Base-by-base conservation (phyloP, 2,329 filamentous ascomycete species). In the Exophiala sp. region DNA sequence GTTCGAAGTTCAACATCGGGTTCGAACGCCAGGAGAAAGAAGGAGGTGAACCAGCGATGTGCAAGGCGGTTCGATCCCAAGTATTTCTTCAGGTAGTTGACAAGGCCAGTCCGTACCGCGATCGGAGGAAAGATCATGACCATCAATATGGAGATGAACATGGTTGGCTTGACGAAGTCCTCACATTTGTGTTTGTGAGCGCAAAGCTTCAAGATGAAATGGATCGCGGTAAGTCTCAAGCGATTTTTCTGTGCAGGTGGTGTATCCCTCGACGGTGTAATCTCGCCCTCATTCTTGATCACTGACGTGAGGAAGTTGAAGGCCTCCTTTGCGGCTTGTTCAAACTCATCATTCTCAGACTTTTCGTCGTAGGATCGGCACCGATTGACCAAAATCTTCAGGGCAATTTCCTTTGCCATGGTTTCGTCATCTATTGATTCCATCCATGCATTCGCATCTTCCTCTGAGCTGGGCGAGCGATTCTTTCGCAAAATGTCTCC, bases 21-120 rank as follows among this genome's bases (percentile, higher is more conserved):
- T 72, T 99, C 94, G 68, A 94, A 96, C 1, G 94, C 92, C 32
- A 91, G 87, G 40, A 97, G 75, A 74, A 96, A 97, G 5, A 95
- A 79, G 38, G 96, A 86, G 0, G 89, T 88, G 69, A 95, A 94
- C 78, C 95, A 99, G 8, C 92, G 85, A 10, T 80, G 75, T 1
- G 83, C 79, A 2, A 95, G 78, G 62, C 80, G 84, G 51, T 81
- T 81, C 49, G 87, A 82, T 8, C 88, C 87, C 3, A 97, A 81
- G 65, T 95, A 92, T 72, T 95, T 96, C 72, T 95, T 94, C 38
- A 99, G 76, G 63, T 91, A 91, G 65, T 85, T 84, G 49, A 94
- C 79, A 65, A 99, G 97, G 1, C 81, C 82, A 43, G 80, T 81
- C 33, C 94, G 86, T 24, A 97, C 90, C 60, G 86, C 80, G 1